Percentiles rank a stretch among this genome's conserved stretches.
These are phyloP conservation scores for Aspergillaceae sp. DNA, from an alignment of 2,329 filamentous ascomycete genomes.

Conservation along the genomic window DNA sequence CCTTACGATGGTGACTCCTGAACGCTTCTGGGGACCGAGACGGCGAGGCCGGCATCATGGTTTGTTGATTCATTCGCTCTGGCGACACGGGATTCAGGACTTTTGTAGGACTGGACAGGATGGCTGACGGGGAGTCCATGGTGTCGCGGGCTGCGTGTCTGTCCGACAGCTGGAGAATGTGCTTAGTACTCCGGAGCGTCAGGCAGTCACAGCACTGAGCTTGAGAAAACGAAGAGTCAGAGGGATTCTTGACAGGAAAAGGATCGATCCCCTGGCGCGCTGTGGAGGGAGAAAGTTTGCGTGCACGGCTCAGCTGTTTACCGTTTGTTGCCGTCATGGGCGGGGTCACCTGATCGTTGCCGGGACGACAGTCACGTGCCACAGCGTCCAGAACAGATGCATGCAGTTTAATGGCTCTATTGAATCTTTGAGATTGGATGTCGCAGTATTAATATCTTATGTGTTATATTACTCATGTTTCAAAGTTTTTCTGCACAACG, in stretches of 20 bases:
- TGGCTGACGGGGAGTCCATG: slow-evolving; percentile 31
- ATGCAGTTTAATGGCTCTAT: too few relatives aligned
- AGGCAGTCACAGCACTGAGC: not conserved
- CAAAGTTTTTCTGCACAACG: too few relatives aligned
- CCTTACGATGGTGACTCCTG: slow-evolving; percentile 25
- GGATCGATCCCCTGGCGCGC: not conserved
- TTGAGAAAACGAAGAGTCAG: not conserved
- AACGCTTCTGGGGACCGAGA: slow-evolving; percentile 29
- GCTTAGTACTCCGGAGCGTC: not conserved
- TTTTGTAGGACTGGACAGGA: slow-evolving; percentile 25
- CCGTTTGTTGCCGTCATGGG: slow-evolving; percentile 19
- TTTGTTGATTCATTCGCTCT: slow-evolving; percentile 43
- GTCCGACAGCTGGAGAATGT: not conserved
- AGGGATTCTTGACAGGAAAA: not conserved
- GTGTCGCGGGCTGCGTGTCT: slow-evolving; percentile 6
- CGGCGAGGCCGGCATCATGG: slow-evolving; percentile 32
- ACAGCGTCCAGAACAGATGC: not conserved
- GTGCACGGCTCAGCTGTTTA: not conserved
- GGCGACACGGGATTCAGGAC: slow-evolving; percentile 39
- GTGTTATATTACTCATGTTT: too few relatives aligned
- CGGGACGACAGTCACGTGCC: slow-evolving; percentile 13
- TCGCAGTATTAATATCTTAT: too few relatives aligned
- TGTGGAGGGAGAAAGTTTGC: not conserved
- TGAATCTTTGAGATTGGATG: too few relatives aligned
- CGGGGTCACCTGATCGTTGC: slow-evolving; percentile 25